These are phyloP conservation scores for Phytophthora pini DNA, from an alignment of 352 stramenopile species.

Conservation along the genomic window DNA sequence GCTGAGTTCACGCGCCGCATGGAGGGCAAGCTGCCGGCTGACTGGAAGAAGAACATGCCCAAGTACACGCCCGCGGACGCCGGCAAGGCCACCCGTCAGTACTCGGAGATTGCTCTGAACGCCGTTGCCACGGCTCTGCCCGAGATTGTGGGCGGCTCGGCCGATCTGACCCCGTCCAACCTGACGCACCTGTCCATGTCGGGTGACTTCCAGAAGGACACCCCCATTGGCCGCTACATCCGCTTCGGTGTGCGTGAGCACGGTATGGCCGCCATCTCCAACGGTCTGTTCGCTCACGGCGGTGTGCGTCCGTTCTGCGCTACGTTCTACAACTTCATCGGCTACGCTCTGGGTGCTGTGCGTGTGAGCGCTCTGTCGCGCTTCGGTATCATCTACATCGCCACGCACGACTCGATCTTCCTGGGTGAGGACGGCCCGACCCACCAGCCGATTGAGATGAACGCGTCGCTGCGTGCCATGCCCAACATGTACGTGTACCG, in stretches of 20 bases:
- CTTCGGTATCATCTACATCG: constrained; percentile 98
- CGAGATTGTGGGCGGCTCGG: constrained; percentile 98
- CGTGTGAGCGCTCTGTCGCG: constrained; percentile 95
- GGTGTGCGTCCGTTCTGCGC: constrained; percentile 97
- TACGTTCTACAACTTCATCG: constrained; percentile 99
- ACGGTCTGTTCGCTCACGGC: constrained; percentile 98
- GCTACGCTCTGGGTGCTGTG: constrained; percentile 96
- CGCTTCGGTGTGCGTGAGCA: constrained; percentile 99
- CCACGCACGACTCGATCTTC: constrained; percentile 99
- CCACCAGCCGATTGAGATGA: constrained; percentile 99
- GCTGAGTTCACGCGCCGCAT: constrained; percentile 96
- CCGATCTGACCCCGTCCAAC: constrained; percentile 98
- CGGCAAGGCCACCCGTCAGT: constrained; percentile 93
- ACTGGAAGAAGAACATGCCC: constrained; percentile 93
- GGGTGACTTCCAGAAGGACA: constrained; percentile 98
- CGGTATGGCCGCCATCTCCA: constrained; percentile 98
- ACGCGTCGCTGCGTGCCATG: constrained; percentile 96
- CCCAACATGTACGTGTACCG: constrained; percentile 99
- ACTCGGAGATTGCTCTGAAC: constrained; percentile 96
- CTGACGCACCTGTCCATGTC: constrained; percentile 96
- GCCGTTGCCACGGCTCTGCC: constrained; percentile 92
- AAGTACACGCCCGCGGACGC: constrained; percentile 92
- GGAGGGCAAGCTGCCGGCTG: constrained; percentile 90
- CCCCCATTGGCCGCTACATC: constrained; percentile 96
- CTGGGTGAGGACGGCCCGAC: constrained; percentile 99